phyloP scores from a whole-genome alignment of 1,139 yeast genomes.

The Petasospora rhodanensis region DNA sequence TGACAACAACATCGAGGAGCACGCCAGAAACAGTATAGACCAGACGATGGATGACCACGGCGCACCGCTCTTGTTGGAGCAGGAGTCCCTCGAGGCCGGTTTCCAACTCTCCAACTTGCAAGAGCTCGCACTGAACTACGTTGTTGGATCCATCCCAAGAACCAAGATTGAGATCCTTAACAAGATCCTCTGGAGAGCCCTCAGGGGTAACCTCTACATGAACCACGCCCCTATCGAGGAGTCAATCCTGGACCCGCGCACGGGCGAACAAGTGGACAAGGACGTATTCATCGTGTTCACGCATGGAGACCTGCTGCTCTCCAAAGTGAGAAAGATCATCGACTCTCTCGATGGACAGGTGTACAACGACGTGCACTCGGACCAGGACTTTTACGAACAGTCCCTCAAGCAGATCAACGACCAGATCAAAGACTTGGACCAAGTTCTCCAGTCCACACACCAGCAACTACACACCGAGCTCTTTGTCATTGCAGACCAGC shows the following conservation, averaged over 20 bases:
- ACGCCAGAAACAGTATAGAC: conserved; percentile 34
- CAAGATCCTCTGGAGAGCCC: conserved; percentile 66
- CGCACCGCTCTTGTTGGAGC: conserved; percentile 26
- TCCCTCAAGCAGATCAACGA: conserved; percentile 39
- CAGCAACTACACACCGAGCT: conserved; percentile 64
- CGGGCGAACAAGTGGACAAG: conserved; percentile 41
- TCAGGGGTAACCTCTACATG: conserved; percentile 68
- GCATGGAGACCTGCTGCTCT: conserved; percentile 59
- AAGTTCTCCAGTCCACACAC: conserved; percentile 53
- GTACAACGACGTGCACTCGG: conserved; percentile 28
- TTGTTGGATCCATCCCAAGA: conserved; percentile 64
- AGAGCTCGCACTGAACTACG: conserved; percentile 36
- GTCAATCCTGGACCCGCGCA: conserved; percentile 32
- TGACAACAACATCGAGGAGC: conserved; percentile 18
- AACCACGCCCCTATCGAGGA: conserved; percentile 58
- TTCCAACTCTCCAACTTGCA: conserved; percentile 26
- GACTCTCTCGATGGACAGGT: conserved; percentile 63
- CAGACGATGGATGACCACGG: conserved; percentile 46
- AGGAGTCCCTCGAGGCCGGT: conserved; percentile 27
- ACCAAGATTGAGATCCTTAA: conserved; percentile 57
- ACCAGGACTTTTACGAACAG: conserved; percentile 23
- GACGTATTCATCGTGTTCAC: conserved; percentile 65
- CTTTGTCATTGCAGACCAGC: conserved; percentile 60
- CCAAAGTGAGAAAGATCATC: conserved; percentile 55
- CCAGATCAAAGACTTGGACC: conserved; percentile 53